A percentile compares a stretch with the other conserved stretches of the same genome.
These are phyloP conservation scores for Metarhizium sp. DNA, from an alignment of 2,329 filamentous ascomycete species.

Conservation along the genomic window DNA sequence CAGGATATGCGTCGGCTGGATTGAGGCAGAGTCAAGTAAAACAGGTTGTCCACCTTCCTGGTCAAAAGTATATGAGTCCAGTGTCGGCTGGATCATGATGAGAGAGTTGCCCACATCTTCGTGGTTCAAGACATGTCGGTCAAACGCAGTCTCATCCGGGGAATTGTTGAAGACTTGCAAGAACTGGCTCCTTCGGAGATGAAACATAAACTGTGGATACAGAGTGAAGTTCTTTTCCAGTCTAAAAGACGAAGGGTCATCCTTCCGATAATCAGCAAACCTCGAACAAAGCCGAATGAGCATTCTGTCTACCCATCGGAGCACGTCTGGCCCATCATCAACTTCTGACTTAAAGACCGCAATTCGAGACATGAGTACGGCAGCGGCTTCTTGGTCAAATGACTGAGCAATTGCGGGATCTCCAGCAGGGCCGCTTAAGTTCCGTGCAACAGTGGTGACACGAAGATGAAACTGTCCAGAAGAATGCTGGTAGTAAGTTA, in stretches of 20 bases:
- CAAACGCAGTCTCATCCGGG: slow-evolving; percentile 98
- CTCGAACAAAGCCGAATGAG: slow-evolving; percentile 91
- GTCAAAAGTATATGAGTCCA: slow-evolving; percentile 96
- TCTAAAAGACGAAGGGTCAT: slow-evolving; percentile 93
- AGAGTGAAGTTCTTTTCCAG: slow-evolving; percentile 98
- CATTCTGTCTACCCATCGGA: slow-evolving; percentile 98
- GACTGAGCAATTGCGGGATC: slow-evolving; percentile 93
- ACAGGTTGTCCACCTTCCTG: slow-evolving; percentile 89
- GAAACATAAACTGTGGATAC: slow-evolving; percentile 99
- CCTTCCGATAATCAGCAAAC: slow-evolving; percentile 96
- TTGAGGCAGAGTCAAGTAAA: slow-evolving; percentile 91
- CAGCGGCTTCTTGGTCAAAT: slow-evolving; percentile 95
- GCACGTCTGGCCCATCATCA: slow-evolving; percentile 94
- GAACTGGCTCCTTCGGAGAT: slow-evolving; percentile 92
- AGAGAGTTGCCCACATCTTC: slow-evolving; percentile 95
- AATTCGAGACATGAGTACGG: slow-evolving; percentile 97
- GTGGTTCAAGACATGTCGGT: slow-evolving; percentile 91
- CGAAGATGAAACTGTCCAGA: slow-evolving; percentile 93
- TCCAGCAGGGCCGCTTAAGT: slow-evolving; percentile 84
- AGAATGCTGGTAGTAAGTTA: slow-evolving; percentile 97
- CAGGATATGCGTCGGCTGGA: slow-evolving; percentile 87
- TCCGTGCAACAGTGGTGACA: slow-evolving; percentile 87
- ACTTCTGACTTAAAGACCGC: slow-evolving; percentile 98
- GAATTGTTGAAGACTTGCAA: slow-evolving; percentile 99
- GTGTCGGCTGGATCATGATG: slow-evolving; percentile 96